Percentiles rank a stretch among this genome's conserved stretches.
Conservation (phyloP, 2,329 filamentous ascomycete species). For the Ciborinia camelliae region DNA sequence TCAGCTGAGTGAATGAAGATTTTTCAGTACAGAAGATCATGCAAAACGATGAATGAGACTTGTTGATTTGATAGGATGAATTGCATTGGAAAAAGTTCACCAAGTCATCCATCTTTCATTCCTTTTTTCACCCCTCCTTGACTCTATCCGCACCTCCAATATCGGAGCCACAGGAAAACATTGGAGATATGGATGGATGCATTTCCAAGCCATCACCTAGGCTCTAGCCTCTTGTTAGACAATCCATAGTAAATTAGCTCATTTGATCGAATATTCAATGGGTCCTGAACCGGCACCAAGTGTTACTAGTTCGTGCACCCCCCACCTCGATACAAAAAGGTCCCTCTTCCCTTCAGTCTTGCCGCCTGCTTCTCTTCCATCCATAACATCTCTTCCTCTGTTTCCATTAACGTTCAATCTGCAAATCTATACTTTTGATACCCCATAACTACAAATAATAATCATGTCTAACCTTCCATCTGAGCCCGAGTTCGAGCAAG, state of each 20-base stretch:
- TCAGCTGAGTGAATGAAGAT: neutral
- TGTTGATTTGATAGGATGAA: neutral
- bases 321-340: conserved; percentile 18
- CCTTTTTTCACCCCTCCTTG: neutral
- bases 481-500: conserved; percentile 98
- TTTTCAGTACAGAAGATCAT: neutral
- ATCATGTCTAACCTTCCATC: conserved; percentile 76
- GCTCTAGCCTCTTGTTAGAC: too few species aligned
- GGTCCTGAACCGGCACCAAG: conserved; percentile 8
- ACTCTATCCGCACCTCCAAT: neutral
- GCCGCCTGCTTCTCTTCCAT: neutral
- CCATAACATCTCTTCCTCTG: neutral
- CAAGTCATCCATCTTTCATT: conserved; percentile 1
- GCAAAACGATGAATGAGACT: neutral
- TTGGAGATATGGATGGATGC: neutral
- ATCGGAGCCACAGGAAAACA: conserved; percentile 4
- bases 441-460: conserved; percentile 9
- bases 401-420: neutral
- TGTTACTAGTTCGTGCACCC: conserved; percentile 4
- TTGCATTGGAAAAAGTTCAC: neutral
- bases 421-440: neutral
- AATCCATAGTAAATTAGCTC: neutral
- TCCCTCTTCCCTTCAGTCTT: neutral
- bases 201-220: neutral
- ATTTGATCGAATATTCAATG: neutral